These are phyloP conservation scores for Plasmodium coatneyi DNA, from an alignment of 169 alveolate genomes.

Conservation along the genomic window DNA sequence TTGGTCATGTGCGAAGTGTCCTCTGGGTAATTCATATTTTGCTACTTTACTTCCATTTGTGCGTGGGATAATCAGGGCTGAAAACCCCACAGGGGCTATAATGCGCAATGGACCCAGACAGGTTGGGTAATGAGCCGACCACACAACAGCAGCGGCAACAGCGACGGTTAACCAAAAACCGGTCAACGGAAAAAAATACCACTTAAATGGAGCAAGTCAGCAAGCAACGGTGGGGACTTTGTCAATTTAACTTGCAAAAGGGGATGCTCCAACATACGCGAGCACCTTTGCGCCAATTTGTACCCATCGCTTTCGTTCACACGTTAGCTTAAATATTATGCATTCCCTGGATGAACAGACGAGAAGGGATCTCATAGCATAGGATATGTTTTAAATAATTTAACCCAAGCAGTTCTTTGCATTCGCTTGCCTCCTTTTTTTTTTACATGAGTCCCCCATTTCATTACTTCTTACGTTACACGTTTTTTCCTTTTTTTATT, in stretches of 20 bases:
- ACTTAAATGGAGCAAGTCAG: neutral
- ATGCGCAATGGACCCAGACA: neutral
- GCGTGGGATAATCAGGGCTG: neutral
- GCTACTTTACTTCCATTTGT: constrained; percentile 11
- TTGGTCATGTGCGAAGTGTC: constrained; percentile 66
- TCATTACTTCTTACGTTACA: neutral
- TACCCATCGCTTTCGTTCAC: neutral
- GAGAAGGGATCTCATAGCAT: neutral
- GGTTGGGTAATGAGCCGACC: neutral
- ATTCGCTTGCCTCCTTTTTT: neutral
- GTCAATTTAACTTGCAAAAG: neutral
- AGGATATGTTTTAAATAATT: neutral
- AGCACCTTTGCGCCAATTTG: neutral
- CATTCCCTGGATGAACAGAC: neutral
- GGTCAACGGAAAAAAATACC: neutral
- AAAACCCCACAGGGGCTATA: neutral
- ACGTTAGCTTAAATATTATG: neutral
- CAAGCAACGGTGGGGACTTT: neutral
- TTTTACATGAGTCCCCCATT: neutral
- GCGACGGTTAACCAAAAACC: neutral
- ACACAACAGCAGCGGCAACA: neutral
- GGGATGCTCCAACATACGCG: neutral
- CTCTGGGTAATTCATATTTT: constrained; percentile 69
- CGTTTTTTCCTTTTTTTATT: neutral
- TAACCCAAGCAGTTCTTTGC: neutral